Evolutionary conservation across 495 filamentous ascomycete species (phyloP).

Genomic region (Paragyromitra xinjiangensis): DNA sequence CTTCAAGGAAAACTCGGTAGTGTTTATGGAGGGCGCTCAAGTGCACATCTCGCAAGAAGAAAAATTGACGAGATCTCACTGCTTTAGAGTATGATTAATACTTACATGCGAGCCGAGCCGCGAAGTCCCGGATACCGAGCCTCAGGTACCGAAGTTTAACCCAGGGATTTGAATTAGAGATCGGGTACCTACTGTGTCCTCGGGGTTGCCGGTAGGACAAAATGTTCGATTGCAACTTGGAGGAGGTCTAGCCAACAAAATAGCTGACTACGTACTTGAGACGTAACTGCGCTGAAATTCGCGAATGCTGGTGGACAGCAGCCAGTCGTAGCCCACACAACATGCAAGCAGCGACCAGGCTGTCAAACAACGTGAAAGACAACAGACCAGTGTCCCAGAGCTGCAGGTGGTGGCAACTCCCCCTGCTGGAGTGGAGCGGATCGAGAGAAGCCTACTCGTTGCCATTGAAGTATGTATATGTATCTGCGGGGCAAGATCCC

Average conservation of each 20-base stretch:
- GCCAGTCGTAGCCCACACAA: neutral
- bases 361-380: conserved; percentile 34
- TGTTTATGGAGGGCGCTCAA: no score
- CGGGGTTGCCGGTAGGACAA: neutral
- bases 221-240: conserved; percentile 1
- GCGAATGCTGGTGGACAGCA: conserved; percentile 6
- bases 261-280: conserved; percentile 15
- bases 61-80: neutral
- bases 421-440: neutral
- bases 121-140: neutral
- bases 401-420: conserved; percentile 31
- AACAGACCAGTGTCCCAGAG: conserved; percentile 15
- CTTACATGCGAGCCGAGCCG: conserved; percentile 27
- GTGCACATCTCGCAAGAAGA: neutral
- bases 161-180: neutral
- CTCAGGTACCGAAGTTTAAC: neutral
- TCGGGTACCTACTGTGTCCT: neutral
- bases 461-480: neutral
- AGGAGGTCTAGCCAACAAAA: conserved; percentile 19
- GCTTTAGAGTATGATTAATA: neutral
- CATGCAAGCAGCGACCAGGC: conserved; percentile 25
- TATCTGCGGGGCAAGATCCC: conserved; percentile 12
- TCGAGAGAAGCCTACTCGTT: neutral
- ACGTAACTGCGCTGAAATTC: neutral
- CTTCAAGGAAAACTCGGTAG: no score